Evolutionary conservation across 495 filamentous ascomycete genomes (phyloP).

Genomic region (Penicillium pancosmium): DNA sequence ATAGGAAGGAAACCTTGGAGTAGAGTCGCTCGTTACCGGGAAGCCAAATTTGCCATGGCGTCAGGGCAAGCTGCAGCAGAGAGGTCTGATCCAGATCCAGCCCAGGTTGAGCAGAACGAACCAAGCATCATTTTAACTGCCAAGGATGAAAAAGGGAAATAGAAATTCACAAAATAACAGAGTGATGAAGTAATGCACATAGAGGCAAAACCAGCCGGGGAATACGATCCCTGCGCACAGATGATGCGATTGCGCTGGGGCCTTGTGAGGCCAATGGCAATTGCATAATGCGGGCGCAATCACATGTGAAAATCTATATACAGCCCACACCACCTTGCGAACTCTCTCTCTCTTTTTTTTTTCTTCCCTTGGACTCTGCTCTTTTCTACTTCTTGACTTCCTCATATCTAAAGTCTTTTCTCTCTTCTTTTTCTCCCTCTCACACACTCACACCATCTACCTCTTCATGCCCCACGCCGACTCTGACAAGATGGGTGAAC

Average conservation of each 20-base stretch:
- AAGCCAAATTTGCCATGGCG: slow-evolving; percentile 14
- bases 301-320: slow-evolving; percentile 36
- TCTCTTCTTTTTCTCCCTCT: neutral
- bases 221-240: slow-evolving; percentile 17
- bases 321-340: slow-evolving; percentile 12
- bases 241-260: slow-evolving; percentile 31
- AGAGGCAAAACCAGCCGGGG: slow-evolving; percentile 8
- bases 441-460: neutral
- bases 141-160: slow-evolving; percentile 1
- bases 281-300: slow-evolving; percentile 31
- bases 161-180: slow-evolving; percentile 7
- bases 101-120: neutral
- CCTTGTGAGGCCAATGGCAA: slow-evolving; percentile 18
- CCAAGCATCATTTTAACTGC: neutral
- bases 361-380: slow-evolving; percentile 12
- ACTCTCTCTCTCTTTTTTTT: slow-evolving; percentile 7
- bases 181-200: neutral
- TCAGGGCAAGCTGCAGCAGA: slow-evolving; percentile 8
- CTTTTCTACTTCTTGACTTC: slow-evolving; percentile 4
- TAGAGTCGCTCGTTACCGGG: neutral
- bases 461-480: slow-evolving; percentile 50
- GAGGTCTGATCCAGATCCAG: neutral
- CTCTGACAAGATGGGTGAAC: slow-evolving; percentile 46
- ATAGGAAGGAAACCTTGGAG: neutral
- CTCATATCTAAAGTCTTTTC: slow-evolving; percentile 5